phyloP scores from a whole-genome alignment of 345 rosid genomes.

The Gossypium bickii region DNA sequence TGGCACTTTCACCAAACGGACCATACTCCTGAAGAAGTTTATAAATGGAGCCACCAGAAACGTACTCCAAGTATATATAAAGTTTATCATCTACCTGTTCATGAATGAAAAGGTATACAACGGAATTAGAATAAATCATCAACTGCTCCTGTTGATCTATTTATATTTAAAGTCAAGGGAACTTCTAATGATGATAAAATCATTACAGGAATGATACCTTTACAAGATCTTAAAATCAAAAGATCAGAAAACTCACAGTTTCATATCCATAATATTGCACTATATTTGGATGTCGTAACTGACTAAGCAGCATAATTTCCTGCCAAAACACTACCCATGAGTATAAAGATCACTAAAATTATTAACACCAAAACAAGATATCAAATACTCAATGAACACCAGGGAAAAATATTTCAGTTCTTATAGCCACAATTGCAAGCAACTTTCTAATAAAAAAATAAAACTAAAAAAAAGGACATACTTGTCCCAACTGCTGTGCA shows the following conservation, averaged over 20 bases:
- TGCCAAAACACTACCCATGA: slow-evolving; percentile 24
- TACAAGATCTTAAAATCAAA: slow-evolving; percentile 2
- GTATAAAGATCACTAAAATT: neutral
- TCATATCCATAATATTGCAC: slow-evolving; percentile 84
- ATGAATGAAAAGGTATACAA: slow-evolving; percentile 10
- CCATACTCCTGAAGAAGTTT: slow-evolving; percentile 85
- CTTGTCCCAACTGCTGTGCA: slow-evolving; percentile 69
- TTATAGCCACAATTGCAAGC: neutral
- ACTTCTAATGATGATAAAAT: neutral
- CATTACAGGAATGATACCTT: neutral
- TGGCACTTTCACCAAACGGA: slow-evolving; percentile 58
- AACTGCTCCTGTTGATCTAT: neutral
- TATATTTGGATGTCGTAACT: slow-evolving; percentile 64
- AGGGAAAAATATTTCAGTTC: neutral
- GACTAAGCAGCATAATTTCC: slow-evolving; percentile 67
- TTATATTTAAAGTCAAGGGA: neutral
- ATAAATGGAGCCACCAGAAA: slow-evolving; percentile 82
- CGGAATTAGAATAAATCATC: slow-evolving; percentile 5
- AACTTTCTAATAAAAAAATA: neutral
- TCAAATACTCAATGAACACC: neutral
- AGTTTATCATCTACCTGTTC: slow-evolving; percentile 62
- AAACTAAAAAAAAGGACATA: slow-evolving; percentile 21
- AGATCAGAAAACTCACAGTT: slow-evolving; percentile 37
- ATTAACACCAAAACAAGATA: neutral
- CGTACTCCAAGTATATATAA: slow-evolving; percentile 77